These are phyloP conservation scores for Ogataea kodamae DNA, from an alignment of 805 yeast genomes.

Conservation along the genomic window DNA sequence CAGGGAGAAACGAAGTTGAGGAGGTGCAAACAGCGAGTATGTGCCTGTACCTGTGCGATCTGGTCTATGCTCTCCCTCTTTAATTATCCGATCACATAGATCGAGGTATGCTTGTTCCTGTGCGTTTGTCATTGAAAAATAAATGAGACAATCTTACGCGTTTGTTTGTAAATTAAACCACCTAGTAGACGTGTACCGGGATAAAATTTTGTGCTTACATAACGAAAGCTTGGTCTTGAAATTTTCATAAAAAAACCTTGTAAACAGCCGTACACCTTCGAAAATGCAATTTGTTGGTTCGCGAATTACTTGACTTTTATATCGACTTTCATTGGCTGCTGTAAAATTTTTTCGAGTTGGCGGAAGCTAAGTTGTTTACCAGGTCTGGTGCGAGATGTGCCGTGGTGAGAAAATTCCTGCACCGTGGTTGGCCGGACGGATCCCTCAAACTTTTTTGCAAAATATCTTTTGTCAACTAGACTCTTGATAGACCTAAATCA, in stretches of 20 bases:
- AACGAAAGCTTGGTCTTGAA: no score
- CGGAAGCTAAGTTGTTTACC: slow-evolving; percentile 12
- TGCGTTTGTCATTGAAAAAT: slow-evolving; percentile 27
- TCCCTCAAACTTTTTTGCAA: slow-evolving; percentile 11
- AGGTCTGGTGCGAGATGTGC: slow-evolving; percentile 12
- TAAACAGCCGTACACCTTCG: slow-evolving; percentile 12
- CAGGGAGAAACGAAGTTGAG: slow-evolving; percentile 82
- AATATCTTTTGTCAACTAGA: slow-evolving; percentile 12
- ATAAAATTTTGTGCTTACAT: no score
- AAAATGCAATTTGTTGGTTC: slow-evolving; percentile 4
- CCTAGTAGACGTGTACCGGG: no score
- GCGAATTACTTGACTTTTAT: slow-evolving; percentile 20
- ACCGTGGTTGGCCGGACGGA: slow-evolving; percentile 13
- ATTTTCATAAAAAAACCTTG: no score
- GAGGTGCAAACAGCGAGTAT: slow-evolving; percentile 86
- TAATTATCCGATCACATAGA: slow-evolving; percentile 70
- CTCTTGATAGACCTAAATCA: slow-evolving; percentile 16
- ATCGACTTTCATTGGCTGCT: slow-evolving; percentile 21
- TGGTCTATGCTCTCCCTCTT: slow-evolving; percentile 84
- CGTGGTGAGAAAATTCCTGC: slow-evolving; percentile 13
- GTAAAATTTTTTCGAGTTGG: slow-evolving; percentile 12
- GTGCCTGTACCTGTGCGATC: slow-evolving; percentile 99
- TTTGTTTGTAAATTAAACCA: background rate
- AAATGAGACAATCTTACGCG: slow-evolving; percentile 8
- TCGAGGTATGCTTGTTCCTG: slow-evolving; percentile 88